Evolutionary conservation across 1,284 basidiomycete species (phyloP), one percentile per base, ranked within the genome.

Genomic region (Trichosporon inkin): DNA sequence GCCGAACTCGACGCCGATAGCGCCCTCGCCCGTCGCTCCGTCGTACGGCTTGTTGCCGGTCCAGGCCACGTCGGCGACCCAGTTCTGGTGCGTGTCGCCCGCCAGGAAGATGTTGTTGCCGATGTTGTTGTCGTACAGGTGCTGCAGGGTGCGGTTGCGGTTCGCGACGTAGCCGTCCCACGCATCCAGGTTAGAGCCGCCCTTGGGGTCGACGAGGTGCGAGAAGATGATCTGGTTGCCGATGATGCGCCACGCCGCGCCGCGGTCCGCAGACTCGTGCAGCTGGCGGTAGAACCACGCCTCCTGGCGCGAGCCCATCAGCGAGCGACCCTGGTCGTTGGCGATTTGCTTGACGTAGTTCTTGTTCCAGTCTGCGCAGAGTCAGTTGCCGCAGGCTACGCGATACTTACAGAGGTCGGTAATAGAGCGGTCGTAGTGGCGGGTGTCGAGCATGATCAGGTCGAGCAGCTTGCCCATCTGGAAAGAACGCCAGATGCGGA

Each of bases 401-500:
- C 28, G 4, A 32, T 16, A 22, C 44, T n/a, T 14, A 47, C 44
- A n/a, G 4, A 85, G 80, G 68, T 86, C 84, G 3, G 85, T 86
- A n/a, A 86, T 67, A 67, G 85, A 84, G 44, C 85, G 80, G 64
- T 86, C 83, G 71, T 86, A 87, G 67, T 86, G 79, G 11, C 86
- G 81, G 11, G 85, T 87, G 70, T 86, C 85, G n/a, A 86, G 79
- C 81, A 85, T 84, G 24, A 83, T 82, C 57, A 84, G 68, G 67
- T 85, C 84, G 64, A 84, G 67, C 10, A 87, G 79, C 68, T 84
- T 83, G 51, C 85, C 85, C 32, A 86, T 82, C 69, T 84, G 81
- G 79, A 86, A 86, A 68, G 84, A 84, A 37, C 86, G 80, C 85
- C 85, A 88, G 63, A 87, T 86, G 13, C 85, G 79, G 13, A 86